phyloP scores from a whole-genome alignment of 371 early-diverging fungal species.

The Syncephalastrum racemosum region DNA sequence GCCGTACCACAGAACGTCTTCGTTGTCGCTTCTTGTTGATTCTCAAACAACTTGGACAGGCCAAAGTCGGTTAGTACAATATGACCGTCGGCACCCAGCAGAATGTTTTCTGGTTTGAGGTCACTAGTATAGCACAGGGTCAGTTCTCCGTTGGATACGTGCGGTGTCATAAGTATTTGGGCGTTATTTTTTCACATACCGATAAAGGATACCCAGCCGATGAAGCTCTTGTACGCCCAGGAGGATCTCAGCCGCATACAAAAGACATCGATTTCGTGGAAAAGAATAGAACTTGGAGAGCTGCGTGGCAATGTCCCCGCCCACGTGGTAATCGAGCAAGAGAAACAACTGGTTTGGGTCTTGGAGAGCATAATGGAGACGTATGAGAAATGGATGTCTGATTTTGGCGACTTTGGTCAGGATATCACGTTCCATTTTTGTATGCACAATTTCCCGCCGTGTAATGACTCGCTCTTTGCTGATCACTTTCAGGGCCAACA shows the following conservation, averaged over 20 bases:
- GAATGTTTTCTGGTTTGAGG: conserved; percentile 87
- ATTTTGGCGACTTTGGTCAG: conserved; percentile 42
- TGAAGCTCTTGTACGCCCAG: conserved; percentile 89
- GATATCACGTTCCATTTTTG: conserved; percentile 43
- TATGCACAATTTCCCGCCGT: conserved; percentile 82
- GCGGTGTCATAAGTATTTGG: background rate
- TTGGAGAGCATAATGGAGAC: conserved; percentile 91
- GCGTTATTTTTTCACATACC: conserved; percentile 29
- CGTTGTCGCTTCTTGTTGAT: conserved; percentile 55
- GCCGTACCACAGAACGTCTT: conserved; percentile 95
- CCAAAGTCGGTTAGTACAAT: conserved; percentile 91
- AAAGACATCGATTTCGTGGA: conserved; percentile 44
- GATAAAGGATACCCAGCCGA: conserved; percentile 83
- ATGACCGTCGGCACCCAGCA: conserved; percentile 77
- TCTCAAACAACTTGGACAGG: conserved; percentile 68
- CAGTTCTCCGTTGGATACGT: background rate
- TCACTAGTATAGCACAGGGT: conserved; percentile 42
- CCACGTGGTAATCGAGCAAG: conserved; percentile 94
- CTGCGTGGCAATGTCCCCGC: conserved; percentile 95
- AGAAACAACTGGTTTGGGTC: conserved; percentile 88
- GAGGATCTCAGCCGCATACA: conserved; percentile 87
- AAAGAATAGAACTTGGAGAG: conserved; percentile 47
- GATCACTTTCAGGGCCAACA: conserved; percentile 94
- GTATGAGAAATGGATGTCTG: conserved; percentile 93
- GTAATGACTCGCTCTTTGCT: conserved; percentile 90